Conservation (phyloP, 176 grass and related monocot genomes). For the Musa beccarii region DNA sequence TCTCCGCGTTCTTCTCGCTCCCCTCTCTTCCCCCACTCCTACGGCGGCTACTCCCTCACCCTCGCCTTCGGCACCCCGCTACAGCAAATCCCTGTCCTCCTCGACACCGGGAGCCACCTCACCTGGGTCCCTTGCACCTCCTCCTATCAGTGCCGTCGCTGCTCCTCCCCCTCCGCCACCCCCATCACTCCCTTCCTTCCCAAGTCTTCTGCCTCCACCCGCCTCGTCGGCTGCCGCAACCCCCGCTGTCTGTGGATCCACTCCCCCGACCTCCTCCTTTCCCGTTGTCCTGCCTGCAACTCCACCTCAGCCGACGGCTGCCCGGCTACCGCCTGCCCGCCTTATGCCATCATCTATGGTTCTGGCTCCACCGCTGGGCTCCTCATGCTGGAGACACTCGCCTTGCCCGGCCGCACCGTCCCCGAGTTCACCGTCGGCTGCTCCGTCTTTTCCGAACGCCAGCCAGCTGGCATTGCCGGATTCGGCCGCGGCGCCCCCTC, state of each 20-base stretch:
- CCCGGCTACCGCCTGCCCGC: slow-evolving; percentile 40
- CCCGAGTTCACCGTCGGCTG: slow-evolving; percentile 29
- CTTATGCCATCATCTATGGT: slow-evolving; percentile 70
- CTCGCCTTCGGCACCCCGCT: slow-evolving; percentile 50
- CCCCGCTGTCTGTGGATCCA: slow-evolving; percentile 68
- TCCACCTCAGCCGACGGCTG: background rate
- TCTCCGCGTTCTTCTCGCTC: slow-evolving; percentile 22
- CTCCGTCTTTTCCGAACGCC: no score
- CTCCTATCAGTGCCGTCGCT: slow-evolving; percentile 56
- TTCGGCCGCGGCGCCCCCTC: slow-evolving; percentile 32
- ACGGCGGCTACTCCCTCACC: no score
- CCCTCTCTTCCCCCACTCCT: slow-evolving; percentile 30
- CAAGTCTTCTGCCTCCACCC: slow-evolving; percentile 53
- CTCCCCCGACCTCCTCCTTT: slow-evolving; percentile 21
- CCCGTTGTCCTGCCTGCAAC: slow-evolving; percentile 10
- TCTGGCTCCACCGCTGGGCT: slow-evolving; percentile 72
- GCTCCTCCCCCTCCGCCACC: slow-evolving; percentile 6
- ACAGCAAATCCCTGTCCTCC: slow-evolving; percentile 46
- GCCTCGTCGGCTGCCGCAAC: slow-evolving; percentile 52
- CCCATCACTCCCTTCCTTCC: slow-evolving; percentile 41
- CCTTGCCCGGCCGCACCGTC: slow-evolving; percentile 16
- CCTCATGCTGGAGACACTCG: slow-evolving; percentile 56
- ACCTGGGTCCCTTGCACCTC: slow-evolving; percentile 71
- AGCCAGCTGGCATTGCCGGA: no score
- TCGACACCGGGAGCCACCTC: slow-evolving; percentile 79